These are phyloP conservation scores for Hsuehochloa calcarea DNA, from an alignment of 176 grass and related monocot genomes.

Conservation along the genomic window DNA sequence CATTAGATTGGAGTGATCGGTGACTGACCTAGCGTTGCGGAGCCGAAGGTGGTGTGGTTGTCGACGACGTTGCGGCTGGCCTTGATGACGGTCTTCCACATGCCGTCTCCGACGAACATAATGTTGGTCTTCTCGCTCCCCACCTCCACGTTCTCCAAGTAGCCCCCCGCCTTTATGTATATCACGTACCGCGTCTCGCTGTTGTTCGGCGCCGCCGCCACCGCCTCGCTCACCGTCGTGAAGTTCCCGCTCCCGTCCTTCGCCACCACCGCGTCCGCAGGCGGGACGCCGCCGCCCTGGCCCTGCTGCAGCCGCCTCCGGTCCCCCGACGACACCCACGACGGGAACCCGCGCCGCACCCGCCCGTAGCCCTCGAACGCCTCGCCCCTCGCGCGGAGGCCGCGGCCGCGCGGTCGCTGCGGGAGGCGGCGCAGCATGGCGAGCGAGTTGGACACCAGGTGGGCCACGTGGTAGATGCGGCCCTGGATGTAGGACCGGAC, in stretches of 20 bases:
- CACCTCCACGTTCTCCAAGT: conserved; percentile 93
- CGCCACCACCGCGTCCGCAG: conserved; percentile 61
- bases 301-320: conserved; percentile 51
- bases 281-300: neutral
- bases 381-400: neutral
- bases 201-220: conserved; percentile 87
- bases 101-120: conserved; percentile 85
- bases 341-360: conserved; percentile 60
- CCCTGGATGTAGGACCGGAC: conserved; percentile 74
- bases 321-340: conserved; percentile 55
- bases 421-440: conserved; percentile 77
- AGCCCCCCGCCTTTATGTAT: conserved; percentile 67
- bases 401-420: neutral
- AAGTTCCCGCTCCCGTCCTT: conserved; percentile 93
- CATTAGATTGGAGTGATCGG: neutral
- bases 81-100: conserved; percentile 85
- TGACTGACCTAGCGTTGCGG: conserved; percentile 69
- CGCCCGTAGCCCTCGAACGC: conserved; percentile 49
- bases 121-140: conserved; percentile 69
- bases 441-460: conserved; percentile 76
- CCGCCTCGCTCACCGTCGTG: conserved; percentile 66
- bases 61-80: conserved; percentile 75
- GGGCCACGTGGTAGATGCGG: conserved; percentile 82
- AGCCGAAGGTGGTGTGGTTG: conserved; percentile 91
- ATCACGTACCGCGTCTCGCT: conserved; percentile 74